Evolutionary conservation across 495 filamentous ascomycete genomes (phyloP), one percentile per base, ranked within the genome.

Genomic region (Clohesyomyces aquaticus): DNA sequence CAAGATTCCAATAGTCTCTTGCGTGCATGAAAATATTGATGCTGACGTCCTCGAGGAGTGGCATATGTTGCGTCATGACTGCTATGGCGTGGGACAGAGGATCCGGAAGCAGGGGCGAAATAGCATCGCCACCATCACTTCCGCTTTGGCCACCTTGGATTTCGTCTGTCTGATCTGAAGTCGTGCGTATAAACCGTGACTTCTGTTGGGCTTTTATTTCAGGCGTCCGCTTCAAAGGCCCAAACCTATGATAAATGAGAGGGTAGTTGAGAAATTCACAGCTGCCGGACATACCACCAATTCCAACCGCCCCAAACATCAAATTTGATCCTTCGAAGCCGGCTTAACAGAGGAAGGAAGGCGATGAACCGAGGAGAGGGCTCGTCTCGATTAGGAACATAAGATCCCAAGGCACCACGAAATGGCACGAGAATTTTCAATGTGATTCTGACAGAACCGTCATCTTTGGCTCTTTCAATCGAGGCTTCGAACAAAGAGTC

Each of bases 1-100:
- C 64, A 35, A 51, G 62, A 41, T 67, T 63, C 59, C 45, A 59
- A 22, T 63, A 67, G 21, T 58, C 53, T 1, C 10, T 12, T 10
- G 27, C 41, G 35, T 56, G 58, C 29, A 67, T 51, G 21, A 59
- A 18, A 1, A 59, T 38, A 54, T 63, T 54, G 16, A 67, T 28
- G 0, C 59, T 21, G 0, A 67, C 27, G 28, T 62, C 59, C 27
- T 67, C 65, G n/a, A 67, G 45, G 0, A 29, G 6, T 11, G 59
- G 58, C 2, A 67, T n/a, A 35, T 59, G 29, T n/a, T 26, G 27
- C 32, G 63, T 11, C 3, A 67, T 14, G 0, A 9, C 22, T 4
- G 46, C 53, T 11, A 67, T 46, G 6, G 54, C 53, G 11, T 26
- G 18, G 1, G 53, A 42, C 4, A 67, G 25, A 22, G 43, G 29